phyloP scores from a whole-genome alignment of 2,329 filamentous ascomycete genomes.

The Diaporthe aspalathi region DNA sequence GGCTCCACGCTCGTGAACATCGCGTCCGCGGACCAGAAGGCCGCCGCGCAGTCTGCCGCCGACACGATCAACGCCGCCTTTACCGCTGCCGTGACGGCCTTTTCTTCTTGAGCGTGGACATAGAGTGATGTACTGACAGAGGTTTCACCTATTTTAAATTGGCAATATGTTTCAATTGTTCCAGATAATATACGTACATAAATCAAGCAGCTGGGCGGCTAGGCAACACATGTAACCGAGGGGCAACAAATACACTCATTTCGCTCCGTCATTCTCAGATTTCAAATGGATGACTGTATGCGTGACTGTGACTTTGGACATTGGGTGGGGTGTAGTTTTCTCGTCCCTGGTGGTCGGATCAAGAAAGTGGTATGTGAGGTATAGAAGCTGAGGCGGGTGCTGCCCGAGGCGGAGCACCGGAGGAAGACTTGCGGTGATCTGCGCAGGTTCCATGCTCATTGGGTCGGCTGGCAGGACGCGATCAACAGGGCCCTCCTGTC shows the following conservation, averaged over 20 bases:
- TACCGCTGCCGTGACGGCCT: constrained; percentile 30
- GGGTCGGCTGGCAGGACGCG: neutral
- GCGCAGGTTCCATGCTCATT: neutral
- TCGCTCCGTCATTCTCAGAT: neutral
- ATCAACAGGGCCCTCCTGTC: constrained; percentile 19
- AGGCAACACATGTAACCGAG: neutral
- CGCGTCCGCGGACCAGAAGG: constrained; percentile 34
- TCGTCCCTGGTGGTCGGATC: neutral
- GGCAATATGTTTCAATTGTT: constrained; percentile 8
- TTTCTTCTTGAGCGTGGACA: constrained; percentile 31
- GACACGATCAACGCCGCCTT: constrained; percentile 31
- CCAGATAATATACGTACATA: constrained; percentile 22
- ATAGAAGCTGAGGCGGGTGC: neutral
- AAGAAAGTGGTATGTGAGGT: neutral
- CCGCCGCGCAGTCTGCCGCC: constrained; percentile 20
- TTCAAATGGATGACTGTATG: no score
- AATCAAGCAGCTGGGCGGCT: constrained; percentile 7
- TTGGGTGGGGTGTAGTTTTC: no score
- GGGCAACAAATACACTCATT: constrained; percentile 27
- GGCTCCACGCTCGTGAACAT: constrained; percentile 31
- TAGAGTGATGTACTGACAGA: neutral
- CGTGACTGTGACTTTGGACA: neutral
- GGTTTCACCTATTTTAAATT: no score
- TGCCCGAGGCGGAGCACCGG: constrained; percentile 15
- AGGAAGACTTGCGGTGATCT: constrained; percentile 4